A percentile compares a stretch with the other conserved stretches of the same genome.
Conservation (phyloP, 768 basidiomycete species). For the Neoboletus subvelutipes region DNA sequence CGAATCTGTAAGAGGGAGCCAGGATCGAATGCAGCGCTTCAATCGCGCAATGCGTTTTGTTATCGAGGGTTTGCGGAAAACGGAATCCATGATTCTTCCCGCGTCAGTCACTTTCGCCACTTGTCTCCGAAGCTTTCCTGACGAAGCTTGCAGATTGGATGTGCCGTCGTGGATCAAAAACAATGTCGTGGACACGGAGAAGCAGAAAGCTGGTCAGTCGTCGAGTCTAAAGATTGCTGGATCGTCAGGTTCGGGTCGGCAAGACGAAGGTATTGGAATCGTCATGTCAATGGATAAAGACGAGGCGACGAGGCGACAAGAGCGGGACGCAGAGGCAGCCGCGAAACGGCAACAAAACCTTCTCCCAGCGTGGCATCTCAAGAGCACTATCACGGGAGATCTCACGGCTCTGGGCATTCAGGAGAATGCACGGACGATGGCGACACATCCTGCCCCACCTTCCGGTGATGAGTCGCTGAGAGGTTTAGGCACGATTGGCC, state of each 20-base stretch:
- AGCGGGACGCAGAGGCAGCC: constrained; percentile 79
- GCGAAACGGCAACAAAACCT: constrained; percentile 88
- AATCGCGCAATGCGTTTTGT: constrained; percentile 89
- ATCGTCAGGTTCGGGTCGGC: constrained; percentile 52
- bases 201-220: constrained; percentile 51
- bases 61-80: constrained; percentile 82
- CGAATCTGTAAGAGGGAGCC: constrained; percentile 78
- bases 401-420: constrained; percentile 83
- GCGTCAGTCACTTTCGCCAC: constrained; percentile 49
- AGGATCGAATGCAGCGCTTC: constrained; percentile 95
- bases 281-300: constrained; percentile 90
- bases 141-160: constrained; percentile 58
- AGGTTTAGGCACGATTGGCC: constrained; percentile 60
- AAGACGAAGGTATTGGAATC: constrained; percentile 79
- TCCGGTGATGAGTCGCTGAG: constrained; percentile 73
- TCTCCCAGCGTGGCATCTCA: constrained; percentile 92
- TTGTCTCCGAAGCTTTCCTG: not conserved
- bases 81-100: constrained; percentile 84
- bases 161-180: constrained; percentile 79
- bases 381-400: constrained; percentile 93
- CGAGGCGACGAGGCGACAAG: constrained; percentile 66
- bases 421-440: constrained; percentile 59
- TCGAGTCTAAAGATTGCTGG: constrained; percentile 74
- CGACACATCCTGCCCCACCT: constrained; percentile 32
- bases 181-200: constrained; percentile 63